Base-by-base conservation (phyloP, 2,329 filamentous ascomycete genomes). In the Cryphonectria radicalis region DNA sequence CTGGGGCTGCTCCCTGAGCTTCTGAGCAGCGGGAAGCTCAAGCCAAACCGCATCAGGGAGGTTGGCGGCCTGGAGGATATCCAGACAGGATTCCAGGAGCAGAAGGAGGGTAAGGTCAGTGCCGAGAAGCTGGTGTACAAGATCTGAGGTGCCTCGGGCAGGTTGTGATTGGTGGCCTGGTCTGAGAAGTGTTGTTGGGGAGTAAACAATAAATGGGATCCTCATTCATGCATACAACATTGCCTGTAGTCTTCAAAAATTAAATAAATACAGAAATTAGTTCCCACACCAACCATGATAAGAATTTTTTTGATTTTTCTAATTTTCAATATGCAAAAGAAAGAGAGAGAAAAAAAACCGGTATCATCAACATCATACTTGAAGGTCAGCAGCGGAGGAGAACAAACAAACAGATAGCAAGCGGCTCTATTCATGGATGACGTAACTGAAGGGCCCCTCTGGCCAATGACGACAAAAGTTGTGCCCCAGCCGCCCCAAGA, bases 111-210 rank as follows among this genome's bases (percentile, higher is more conserved):
- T 53, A 77, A 75, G 55, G 75, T 80, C 60, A 78, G 77, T 53
- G 78, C 78, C 0, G 77, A 80, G 75, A 80, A 80, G 72, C 66
- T 80, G 7, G 76, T 80, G 7, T 80, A 80, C 68, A 79, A 77
- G 73, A 74, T 80, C 63, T 70, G 19, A 13, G n/a, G 22, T 35
- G 14, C 40, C 28, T 60, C 25, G 19, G 53, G 35, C 35, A 67
- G 43, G 50, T 35, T 60, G 32, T 59, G 35, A 67, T 43, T 35
- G 4, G 8, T 14, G 22, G 35, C n/a, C 32, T 28, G 11, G 11
- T 17, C 2, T 6, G n/a, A 10, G 14, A 17, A 28, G 32, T 40
- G 11, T 40, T 40, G 37, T 40, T 40, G 37, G 37, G 8, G 37
- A 13, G 11, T 3, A 11, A 13, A 37, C 13, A 11, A 40, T 13